phyloP scores from a whole-genome alignment of 805 yeast species.

The Cyberlindnera maclurae region DNA sequence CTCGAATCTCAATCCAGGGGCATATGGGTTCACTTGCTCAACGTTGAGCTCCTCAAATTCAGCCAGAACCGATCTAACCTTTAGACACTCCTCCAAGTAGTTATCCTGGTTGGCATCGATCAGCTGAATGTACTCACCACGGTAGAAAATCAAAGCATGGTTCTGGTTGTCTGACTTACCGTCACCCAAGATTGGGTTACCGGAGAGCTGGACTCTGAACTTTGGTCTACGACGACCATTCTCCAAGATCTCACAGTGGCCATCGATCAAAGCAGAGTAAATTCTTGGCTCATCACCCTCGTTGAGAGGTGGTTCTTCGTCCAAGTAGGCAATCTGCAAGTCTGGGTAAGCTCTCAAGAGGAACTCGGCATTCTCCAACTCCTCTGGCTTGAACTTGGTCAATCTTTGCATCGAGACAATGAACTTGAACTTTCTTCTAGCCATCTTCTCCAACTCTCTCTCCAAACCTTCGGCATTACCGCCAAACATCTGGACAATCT shows the following conservation, averaged over 20 bases:
- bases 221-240: slow-evolving; percentile 72
- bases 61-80: slow-evolving; percentile 73
- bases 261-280: slow-evolving; percentile 74
- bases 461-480: slow-evolving; percentile 97
- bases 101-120: slow-evolving; percentile 86
- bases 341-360: slow-evolving; percentile 80
- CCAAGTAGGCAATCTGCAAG: slow-evolving; percentile 85
- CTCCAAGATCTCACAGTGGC: slow-evolving; percentile 66
- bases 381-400: slow-evolving; percentile 63
- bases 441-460: slow-evolving; percentile 88
- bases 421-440: slow-evolving; percentile 74
- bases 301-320: slow-evolving; percentile 77
- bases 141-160: slow-evolving; percentile 68
- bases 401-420: slow-evolving; percentile 85
- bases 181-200: slow-evolving; percentile 82
- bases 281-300: slow-evolving; percentile 67
- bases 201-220: slow-evolving; percentile 71
- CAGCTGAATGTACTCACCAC: slow-evolving; percentile 82
- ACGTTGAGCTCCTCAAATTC: slow-evolving; percentile 75
- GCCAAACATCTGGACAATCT: slow-evolving; percentile 95
- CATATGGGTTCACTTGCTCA: slow-evolving; percentile 77
- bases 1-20: slow-evolving; percentile 55
- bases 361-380: slow-evolving; percentile 73
- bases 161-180: slow-evolving; percentile 87
- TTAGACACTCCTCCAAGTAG: slow-evolving; percentile 78